phyloP scores from a whole-genome alignment of 2,329 filamentous ascomycete species.

The Aspergillus ruber region DNA sequence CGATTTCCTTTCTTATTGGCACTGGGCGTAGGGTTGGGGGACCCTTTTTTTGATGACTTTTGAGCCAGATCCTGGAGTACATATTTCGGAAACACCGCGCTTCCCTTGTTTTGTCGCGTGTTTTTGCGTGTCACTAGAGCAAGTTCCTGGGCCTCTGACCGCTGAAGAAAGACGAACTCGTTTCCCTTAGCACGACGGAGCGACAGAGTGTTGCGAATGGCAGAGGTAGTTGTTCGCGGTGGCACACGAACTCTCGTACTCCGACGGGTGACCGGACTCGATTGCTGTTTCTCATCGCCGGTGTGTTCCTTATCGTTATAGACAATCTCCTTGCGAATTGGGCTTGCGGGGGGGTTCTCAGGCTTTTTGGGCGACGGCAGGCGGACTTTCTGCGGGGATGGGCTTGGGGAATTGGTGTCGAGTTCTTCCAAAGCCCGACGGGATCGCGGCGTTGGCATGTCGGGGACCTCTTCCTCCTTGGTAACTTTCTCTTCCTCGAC shows the following conservation, averaged over 20 bases:
- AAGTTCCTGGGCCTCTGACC: conserved; percentile 36
- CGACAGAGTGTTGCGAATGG: conserved; percentile 33
- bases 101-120: conserved; percentile 37
- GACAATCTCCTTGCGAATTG: conserved; percentile 11
- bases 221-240: conserved; percentile 15
- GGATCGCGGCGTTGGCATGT: conserved; percentile 23
- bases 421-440: conserved; percentile 31
- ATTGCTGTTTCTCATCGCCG: conserved; percentile 9
- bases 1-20: conserved; percentile 16
- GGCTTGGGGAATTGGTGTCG: conserved; percentile 34
- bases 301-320: conserved; percentile 5
- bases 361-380: conserved; percentile 23
- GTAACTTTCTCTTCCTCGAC: conserved; percentile 9
- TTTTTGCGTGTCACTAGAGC: conserved; percentile 38
- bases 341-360: conserved; percentile 10
- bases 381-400: conserved; percentile 28
- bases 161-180: conserved; percentile 40
- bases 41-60: conserved; percentile 5
- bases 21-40: conserved; percentile 2
- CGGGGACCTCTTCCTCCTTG: conserved; percentile 7
- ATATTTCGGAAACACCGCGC: conserved; percentile 28
- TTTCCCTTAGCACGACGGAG: conserved; percentile 40
- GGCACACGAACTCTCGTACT: conserved; percentile 27
- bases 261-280: conserved; percentile 28
- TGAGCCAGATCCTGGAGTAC: conserved; percentile 21